Base-by-base conservation (phyloP, 345 rosid genomes). In the Gossypium mustelinum region DNA sequence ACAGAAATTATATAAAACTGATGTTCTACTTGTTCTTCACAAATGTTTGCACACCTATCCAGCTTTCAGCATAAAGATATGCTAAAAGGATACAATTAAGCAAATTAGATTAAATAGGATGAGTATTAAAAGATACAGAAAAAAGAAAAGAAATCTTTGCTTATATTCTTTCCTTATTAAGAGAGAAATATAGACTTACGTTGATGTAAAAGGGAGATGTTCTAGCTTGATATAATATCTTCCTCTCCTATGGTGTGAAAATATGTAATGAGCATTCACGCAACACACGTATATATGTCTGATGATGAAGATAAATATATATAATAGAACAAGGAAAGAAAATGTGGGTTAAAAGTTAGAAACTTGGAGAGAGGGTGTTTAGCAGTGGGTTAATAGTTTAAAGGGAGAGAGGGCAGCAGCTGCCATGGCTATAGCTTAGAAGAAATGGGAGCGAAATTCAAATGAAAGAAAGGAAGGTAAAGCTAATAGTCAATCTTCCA, bases 401-500 rank as follows among this genome's bases (percentile, higher is more conserved):
- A 43, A 67, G 54, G 20, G 50, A 22, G 8, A 22, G 7, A 22
- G 41, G 41, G 41, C 41, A 5, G 41, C 41, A 34, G 41, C 41
- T 34, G 41, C 41, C 41, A 5, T 34, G 41, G 41, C 41, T 34
- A 34, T 34, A 34, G 41, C 41, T 34, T 34, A 34, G 41, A 34
- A 34, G 41, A 34, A 34, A 14, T 29, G 18, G 68, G 60, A 45
- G 43, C 60, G 64, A 66, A 65, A 63, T n/a, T 60, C 25, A 51
- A 73, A 18, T 2, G 12, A 2, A 27, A 18, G 85, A 86, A 75
- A 79, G 84, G 81, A 51, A 76, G 85, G 80, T 83, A 17, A 14
- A 83, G 76, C 89, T 80, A 77, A 59, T 18, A 9, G 86, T 86
- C 89, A 83, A 75, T 3, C 1, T 18, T 39, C 50, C 84, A 82